Conservation (phyloP, 352 stramenopile species). For the Globisporangium solare region DNA sequence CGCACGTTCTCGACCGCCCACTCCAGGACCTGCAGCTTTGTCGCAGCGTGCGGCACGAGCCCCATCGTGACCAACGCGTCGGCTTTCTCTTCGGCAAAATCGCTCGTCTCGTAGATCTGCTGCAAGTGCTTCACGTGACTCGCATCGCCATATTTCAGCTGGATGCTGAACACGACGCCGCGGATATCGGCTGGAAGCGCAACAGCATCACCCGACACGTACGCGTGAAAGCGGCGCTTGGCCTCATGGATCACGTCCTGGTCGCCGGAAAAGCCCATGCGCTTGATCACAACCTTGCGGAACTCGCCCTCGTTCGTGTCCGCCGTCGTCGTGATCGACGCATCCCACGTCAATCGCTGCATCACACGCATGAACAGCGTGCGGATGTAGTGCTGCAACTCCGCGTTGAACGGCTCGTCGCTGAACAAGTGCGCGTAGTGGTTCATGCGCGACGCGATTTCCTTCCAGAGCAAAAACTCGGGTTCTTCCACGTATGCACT, state of each 20-base stretch:
- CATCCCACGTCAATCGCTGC: constrained; percentile 49
- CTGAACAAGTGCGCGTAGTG: constrained; percentile 51
- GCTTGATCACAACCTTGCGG: constrained; percentile 51
- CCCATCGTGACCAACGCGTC: constrained; percentile 60
- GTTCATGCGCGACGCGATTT: constrained; percentile 47
- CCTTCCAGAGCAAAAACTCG: constrained; percentile 62
- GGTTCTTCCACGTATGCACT: constrained; percentile 51
- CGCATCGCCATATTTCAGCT: constrained; percentile 30
- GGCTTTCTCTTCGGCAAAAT: constrained; percentile 62
- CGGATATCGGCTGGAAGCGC: constrained; percentile 56
- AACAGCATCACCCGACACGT: constrained; percentile 36
- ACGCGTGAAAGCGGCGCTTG: constrained; percentile 48
- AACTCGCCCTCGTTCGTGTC: constrained; percentile 55
- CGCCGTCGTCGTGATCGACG: constrained; percentile 1
- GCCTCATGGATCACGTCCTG: constrained; percentile 45
- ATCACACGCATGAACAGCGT: constrained; percentile 52
- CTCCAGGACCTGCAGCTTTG: constrained; percentile 66
- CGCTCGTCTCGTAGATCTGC: constrained; percentile 52
- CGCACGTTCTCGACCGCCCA: constrained; percentile 67
- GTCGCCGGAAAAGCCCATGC: constrained; percentile 46
- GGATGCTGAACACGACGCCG: constrained; percentile 49
- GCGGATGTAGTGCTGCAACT: constrained; percentile 52
- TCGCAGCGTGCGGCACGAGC: constrained; percentile 26
- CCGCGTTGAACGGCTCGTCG: constrained; percentile 46
- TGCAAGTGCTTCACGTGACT: constrained; percentile 51